Evolutionary conservation across 2,329 filamentous ascomycete genomes (phyloP).

Genomic region (Exophiala spinifera): DNA sequence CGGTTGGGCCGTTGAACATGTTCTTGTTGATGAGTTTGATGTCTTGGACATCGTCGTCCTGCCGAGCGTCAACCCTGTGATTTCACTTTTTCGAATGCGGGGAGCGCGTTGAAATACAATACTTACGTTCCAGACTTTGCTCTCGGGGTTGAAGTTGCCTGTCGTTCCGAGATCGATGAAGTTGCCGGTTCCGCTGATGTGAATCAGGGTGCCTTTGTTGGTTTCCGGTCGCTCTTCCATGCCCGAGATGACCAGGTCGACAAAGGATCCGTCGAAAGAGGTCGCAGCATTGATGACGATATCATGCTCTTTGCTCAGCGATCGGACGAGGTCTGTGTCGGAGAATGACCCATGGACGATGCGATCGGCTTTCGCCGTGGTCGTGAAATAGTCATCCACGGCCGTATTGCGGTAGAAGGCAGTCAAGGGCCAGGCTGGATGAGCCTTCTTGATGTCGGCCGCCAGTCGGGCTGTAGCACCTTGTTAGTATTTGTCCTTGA

Average conservation of each 20-base stretch:
- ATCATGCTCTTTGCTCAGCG: constrained; percentile 20
- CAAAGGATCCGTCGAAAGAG: constrained; percentile 15
- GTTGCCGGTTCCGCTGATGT: constrained; percentile 18
- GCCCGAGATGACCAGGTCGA: constrained; percentile 12
- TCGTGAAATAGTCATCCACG: constrained; percentile 14
- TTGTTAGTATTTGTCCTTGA: no score
- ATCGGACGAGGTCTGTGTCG: constrained; percentile 12
- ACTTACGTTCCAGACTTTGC: constrained; percentile 23
- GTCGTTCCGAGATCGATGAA: constrained; percentile 19
- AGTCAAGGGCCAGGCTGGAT: constrained; percentile 15
- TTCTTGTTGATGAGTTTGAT: constrained; percentile 11
- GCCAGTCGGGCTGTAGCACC: constrained; percentile 7
- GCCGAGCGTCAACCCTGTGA: neutral
- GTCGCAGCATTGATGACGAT: constrained; percentile 19
- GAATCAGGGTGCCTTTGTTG: constrained; percentile 15
- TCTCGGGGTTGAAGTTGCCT: constrained; percentile 16
- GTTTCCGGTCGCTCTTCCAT: constrained; percentile 14
- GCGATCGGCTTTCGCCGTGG: constrained; percentile 7
- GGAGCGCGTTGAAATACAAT: neutral
- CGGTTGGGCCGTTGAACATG: constrained; percentile 19
- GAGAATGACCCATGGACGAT: constrained; percentile 19
- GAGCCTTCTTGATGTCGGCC: constrained; percentile 7
- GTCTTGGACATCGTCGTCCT: constrained; percentile 21
- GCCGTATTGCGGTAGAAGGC: constrained; percentile 9
- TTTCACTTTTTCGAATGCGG: neutral